Conservation (phyloP, 2,329 filamentous ascomycete species). For the Talaromyces atroroseus region DNA sequence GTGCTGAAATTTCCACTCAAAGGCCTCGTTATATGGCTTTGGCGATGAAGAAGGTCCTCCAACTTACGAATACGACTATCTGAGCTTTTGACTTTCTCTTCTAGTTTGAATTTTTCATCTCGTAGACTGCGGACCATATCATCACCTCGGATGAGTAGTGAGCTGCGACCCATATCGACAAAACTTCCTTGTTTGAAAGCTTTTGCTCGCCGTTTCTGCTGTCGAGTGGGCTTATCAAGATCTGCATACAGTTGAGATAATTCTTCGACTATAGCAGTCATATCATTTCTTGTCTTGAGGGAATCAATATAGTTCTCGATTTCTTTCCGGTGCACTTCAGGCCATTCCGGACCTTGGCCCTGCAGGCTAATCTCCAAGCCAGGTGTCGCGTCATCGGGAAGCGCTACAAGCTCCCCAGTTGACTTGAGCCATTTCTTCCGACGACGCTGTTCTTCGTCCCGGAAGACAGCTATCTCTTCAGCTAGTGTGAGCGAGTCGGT, state of each 20-base stretch:
- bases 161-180: slow-evolving; percentile 85
- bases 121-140: slow-evolving; percentile 72
- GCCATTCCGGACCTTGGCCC: slow-evolving; percentile 76
- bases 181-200: slow-evolving; percentile 96
- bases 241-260: slow-evolving; percentile 72
- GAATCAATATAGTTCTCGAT: slow-evolving; percentile 66
- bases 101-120: slow-evolving; percentile 71
- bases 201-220: slow-evolving; percentile 79
- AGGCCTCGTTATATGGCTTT: slow-evolving; percentile 55
- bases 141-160: slow-evolving; percentile 78
- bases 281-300: slow-evolving; percentile 60
- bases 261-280: slow-evolving; percentile 63
- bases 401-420: slow-evolving; percentile 65
- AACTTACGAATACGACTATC: slow-evolving; percentile 85
- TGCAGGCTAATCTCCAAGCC: slow-evolving; percentile 81
- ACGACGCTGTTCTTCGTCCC: slow-evolving; percentile 86
- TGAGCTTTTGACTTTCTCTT: slow-evolving; percentile 71
- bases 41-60: slow-evolving; percentile 86
- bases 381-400: slow-evolving; percentile 64
- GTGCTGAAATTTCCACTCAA: slow-evolving; percentile 46
- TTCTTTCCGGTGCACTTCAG: slow-evolving; percentile 67
- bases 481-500: slow-evolving; percentile 79
- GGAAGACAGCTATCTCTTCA: slow-evolving; percentile 86
- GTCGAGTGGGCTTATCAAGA: slow-evolving; percentile 73
- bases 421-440: slow-evolving; percentile 86